Evolutionary conservation across 192 early-diverging fungal genomes (phyloP).

Genomic region (Coemansia sp.): DNA sequence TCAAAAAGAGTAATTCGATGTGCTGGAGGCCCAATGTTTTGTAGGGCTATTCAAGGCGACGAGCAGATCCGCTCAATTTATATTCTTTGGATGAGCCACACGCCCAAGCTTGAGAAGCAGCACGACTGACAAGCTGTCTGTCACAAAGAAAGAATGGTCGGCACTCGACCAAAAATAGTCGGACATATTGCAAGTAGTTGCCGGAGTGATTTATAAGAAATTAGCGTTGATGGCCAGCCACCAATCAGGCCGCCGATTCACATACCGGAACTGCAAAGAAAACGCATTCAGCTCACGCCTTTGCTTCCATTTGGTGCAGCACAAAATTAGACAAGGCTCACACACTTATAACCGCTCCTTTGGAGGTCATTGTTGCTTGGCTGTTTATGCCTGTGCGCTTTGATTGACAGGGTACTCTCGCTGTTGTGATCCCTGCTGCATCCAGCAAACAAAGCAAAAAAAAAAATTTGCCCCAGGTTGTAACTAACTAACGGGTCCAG

Average conservation of each 20-base stretch:
- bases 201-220: neutral
- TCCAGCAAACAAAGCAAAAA: neutral
- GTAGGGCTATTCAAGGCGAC: neutral
- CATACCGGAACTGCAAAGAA: neutral
- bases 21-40: neutral
- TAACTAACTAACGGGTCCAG: neutral
- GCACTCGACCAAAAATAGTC: neutral
- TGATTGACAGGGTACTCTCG: neutral
- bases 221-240: slow-evolving; percentile 1
- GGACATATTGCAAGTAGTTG: neutral
- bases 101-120: neutral
- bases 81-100: neutral
- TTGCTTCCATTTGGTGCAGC: neutral
- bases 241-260: neutral
- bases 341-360: neutral
- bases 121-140: neutral
- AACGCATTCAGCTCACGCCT: neutral
- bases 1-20: neutral
- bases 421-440: slow-evolving; percentile 9
- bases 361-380: slow-evolving; percentile 1
- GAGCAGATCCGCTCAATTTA: neutral
- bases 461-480: neutral
- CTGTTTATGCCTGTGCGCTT: slow-evolving; percentile 2
- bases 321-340: slow-evolving; percentile 1
- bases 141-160: neutral